Base-by-base conservation (phyloP, 2,329 filamentous ascomycete species). In the Fonsecaea multimorphosa region DNA sequence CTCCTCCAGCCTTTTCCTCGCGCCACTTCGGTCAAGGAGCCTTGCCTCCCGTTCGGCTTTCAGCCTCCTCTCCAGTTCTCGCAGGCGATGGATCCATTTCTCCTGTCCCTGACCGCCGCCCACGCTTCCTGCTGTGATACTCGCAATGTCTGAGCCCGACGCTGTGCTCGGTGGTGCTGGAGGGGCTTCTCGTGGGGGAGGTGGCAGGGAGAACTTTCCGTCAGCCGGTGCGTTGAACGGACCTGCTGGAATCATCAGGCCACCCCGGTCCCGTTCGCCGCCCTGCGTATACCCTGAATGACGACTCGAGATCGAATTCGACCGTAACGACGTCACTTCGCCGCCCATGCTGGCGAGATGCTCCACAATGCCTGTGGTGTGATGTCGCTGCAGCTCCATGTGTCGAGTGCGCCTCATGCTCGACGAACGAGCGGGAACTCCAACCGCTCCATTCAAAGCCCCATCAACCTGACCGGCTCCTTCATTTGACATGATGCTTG, bases 1-100 rank as follows among this genome's bases (percentile, higher is more conserved):
- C 67, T 93, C 90, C 65, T 92, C 89, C 0, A 97, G 79, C 59
- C 94, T 83, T 79, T 93, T 90, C 61, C 91, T 83, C 31, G 94
- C 94, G 27, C 92, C 93, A 55, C 86, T 90, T 2, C 95, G 87
- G 78, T 99, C 95, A 64, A 96, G 82, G 60, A 96, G 82, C 52
- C 95, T 83, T 0, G 89, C 93, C 78, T 98, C 95, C 14, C 95
- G 83, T 80, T 99, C 95, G 53, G 91, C 89, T 77, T 97, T 96
- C 19, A 99, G 83, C 72, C 96, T 87, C 70, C 89, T 86, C 81
- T 99, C 95, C 71, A 98, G 82, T 75, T 98, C 93, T 64, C 92
- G 88, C 36, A 98, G 83, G 6, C 95, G 83, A 69, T 96, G 86
- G 70, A 96, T 88, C 92, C 92, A 97, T 71, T 90, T 87, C 70